These are phyloP conservation scores for Psilocybe cubensis DNA, from an alignment of 768 basidiomycete genomes.

Conservation along the genomic window DNA sequence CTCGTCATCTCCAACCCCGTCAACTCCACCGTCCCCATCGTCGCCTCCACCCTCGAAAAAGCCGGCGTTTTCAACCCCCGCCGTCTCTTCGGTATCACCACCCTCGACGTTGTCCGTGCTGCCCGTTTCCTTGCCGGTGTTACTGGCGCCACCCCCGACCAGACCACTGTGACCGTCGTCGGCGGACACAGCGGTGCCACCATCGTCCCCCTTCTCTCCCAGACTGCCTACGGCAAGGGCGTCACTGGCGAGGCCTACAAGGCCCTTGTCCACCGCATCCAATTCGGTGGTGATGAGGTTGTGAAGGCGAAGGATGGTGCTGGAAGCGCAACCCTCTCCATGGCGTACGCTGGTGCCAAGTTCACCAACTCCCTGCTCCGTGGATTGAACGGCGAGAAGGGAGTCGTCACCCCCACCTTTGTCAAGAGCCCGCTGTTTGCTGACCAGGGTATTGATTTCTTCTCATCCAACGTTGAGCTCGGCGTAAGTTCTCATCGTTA, in stretches of 20 bases:
- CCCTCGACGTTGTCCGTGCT: constrained; percentile 97
- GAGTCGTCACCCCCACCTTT: constrained; percentile 82
- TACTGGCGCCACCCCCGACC: constrained; percentile 62
- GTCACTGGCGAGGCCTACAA: constrained; percentile 76
- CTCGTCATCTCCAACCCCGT: constrained; percentile 99
- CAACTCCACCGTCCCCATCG: constrained; percentile 97
- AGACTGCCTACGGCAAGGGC: constrained; percentile 69
- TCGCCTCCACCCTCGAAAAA: constrained; percentile 88
- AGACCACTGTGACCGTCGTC: constrained; percentile 81
- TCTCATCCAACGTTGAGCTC: constrained; percentile 93
- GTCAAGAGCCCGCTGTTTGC: constrained; percentile 88
- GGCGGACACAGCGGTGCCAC: constrained; percentile 98
- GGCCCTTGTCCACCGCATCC: constrained; percentile 89
- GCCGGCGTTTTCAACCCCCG: constrained; percentile 91
- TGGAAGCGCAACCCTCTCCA: constrained; percentile 92
- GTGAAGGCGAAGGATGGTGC: constrained; percentile 97
- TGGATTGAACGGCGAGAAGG: constrained; percentile 88
- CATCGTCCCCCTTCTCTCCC: constrained; percentile 95
- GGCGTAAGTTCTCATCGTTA: constrained; percentile 62
- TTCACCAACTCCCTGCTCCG: constrained; percentile 84
- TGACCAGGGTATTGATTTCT: constrained; percentile 89
- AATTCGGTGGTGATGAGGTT: constrained; percentile 98
- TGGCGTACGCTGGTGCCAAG: constrained; percentile 94
- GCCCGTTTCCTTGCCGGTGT: constrained; percentile 86
- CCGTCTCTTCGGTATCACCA: constrained; percentile 94